Evolutionary conservation across 2,329 filamentous ascomycete species (phyloP), one percentile per base, ranked within the genome.

Genomic region (Penicillium griseofulvum): DNA sequence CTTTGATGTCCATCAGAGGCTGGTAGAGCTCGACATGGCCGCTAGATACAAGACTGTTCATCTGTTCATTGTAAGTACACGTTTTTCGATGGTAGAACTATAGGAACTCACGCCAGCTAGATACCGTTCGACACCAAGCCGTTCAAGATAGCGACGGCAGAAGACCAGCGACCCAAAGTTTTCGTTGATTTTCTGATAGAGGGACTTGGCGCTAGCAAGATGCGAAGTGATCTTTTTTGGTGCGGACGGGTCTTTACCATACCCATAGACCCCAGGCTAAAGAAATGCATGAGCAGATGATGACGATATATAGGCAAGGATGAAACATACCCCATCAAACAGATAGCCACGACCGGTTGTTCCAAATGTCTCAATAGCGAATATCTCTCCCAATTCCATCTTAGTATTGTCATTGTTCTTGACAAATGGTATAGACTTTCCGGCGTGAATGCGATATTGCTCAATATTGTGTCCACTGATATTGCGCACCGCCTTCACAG

Each of bases 111-210:
- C 80, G 1, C 83, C 84, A 0, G 82, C 77, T 47, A 84, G 68
- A 60, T 87, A 87, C 31, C 79, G 78, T 42, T 85, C 78, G 17
- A 81, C 67, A 0, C 85, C 85, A n/a, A 87, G 72, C n/a, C 83
- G 79, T 41, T 87, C 84, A 28, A 87, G 76, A 58, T 87, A 86
- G 8, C 84, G 81, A 19, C 83, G 78, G 53, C 78, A 85, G 65
- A 87, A 87, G 1, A 84, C 81, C 28, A 87, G 63, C 0, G 80
- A 84, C 19, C 83, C 82, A 55, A 87, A 87, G 56, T 86, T 85
- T 61, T 83, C 80, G 47, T 81, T 78, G 63, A 87, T 86, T 0
- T 76, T 81, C 63, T 81, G 83, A 57, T 83, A 76, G 38, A 87
- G 67, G 6, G 78, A 76, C 55, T 81, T 84, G 12, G 85, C 84